A percentile compares a stretch with the other conserved stretches of the same genome.
These are phyloP conservation scores for Nannizziopsis arthrosporioides DNA, from an alignment of 2,329 filamentous ascomycete genomes.

Conservation along the genomic window DNA sequence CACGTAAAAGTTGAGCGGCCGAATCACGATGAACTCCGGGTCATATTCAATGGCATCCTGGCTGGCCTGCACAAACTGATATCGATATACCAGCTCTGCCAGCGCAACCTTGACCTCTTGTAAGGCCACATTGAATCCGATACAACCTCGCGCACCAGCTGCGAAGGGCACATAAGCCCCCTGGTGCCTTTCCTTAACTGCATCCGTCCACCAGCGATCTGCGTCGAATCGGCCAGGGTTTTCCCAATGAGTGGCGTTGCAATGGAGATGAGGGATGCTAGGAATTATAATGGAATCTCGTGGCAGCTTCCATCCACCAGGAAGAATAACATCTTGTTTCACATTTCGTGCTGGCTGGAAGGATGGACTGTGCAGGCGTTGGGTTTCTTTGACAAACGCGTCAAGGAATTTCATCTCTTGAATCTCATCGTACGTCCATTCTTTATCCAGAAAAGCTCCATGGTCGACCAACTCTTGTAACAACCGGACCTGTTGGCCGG, in stretches of 20 bases:
- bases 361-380: slow-evolving; percentile 48
- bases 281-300: slow-evolving; percentile 44
- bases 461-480: slow-evolving; percentile 48
- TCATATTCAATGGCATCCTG: slow-evolving; percentile 6
- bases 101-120: slow-evolving; percentile 45
- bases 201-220: slow-evolving; percentile 47
- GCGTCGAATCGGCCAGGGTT: slow-evolving; percentile 48
- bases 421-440: slow-evolving; percentile 39
- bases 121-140: slow-evolving; percentile 54
- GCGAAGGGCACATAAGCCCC: slow-evolving; percentile 50
- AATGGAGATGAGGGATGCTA: slow-evolving; percentile 36
- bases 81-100: neutral
- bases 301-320: slow-evolving; percentile 48
- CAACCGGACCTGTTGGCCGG: slow-evolving; percentile 45
- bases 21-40: slow-evolving; percentile 5
- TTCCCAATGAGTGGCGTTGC: slow-evolving; percentile 47
- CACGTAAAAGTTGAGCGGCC: slow-evolving; percentile 4
- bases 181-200: slow-evolving; percentile 42
- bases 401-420: slow-evolving; percentile 37
- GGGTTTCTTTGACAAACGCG: slow-evolving; percentile 47
- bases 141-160: slow-evolving; percentile 46
- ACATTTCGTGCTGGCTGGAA: slow-evolving; percentile 51
- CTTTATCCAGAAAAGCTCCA: slow-evolving; percentile 34
- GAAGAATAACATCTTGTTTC: slow-evolving; percentile 45
- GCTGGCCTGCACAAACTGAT: neutral